phyloP scores from a whole-genome alignment of 306 rosid species.

The Boehmeria nivea region DNA sequence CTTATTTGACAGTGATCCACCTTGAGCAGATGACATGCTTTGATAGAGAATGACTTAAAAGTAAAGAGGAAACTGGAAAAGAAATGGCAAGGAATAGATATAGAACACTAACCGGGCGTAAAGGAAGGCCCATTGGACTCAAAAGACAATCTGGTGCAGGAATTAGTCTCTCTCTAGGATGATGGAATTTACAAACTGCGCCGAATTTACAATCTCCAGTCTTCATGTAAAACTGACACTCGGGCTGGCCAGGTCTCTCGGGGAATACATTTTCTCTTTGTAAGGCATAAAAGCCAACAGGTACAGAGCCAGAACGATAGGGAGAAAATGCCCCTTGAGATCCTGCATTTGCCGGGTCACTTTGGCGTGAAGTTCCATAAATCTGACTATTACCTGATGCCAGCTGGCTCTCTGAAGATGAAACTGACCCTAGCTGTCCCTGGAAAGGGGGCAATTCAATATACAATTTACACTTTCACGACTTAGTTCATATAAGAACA shows the following conservation, averaged over 20 bases:
- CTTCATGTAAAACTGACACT: constrained; percentile 96
- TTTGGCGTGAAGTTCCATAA: constrained; percentile 61
- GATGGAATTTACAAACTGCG: constrained; percentile 93
- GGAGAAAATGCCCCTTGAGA: constrained; percentile 63
- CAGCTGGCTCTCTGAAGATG: constrained; percentile 68
- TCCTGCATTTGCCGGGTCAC: constrained; percentile 56
- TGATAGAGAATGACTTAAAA: background rate
- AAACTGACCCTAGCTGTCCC: constrained; percentile 86
- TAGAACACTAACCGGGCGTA: constrained; percentile 73
- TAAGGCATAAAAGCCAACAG: constrained; percentile 72
- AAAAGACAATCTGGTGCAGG: constrained; percentile 93
- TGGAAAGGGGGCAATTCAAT: constrained; percentile 37
- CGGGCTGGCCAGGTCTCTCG: constrained; percentile 96
- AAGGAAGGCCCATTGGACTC: constrained; percentile 90
- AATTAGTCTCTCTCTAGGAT: constrained; percentile 78
- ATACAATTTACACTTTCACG: constrained; percentile 16
- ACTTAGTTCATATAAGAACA: constrained; percentile 3
- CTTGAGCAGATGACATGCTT: background rate
- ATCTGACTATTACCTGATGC: constrained; percentile 56
- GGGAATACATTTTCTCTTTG: constrained; percentile 95
- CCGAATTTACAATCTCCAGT: constrained; percentile 98
- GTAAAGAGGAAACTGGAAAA: background rate
- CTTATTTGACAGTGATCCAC: no score
- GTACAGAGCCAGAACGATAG: constrained; percentile 57
- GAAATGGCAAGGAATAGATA: background rate